A percentile compares a stretch with the other conserved stretches of the same genome.
phyloP scores from a whole-genome alignment of 202 grass and related monocot genomes.

The Musa balbisiana region DNA sequence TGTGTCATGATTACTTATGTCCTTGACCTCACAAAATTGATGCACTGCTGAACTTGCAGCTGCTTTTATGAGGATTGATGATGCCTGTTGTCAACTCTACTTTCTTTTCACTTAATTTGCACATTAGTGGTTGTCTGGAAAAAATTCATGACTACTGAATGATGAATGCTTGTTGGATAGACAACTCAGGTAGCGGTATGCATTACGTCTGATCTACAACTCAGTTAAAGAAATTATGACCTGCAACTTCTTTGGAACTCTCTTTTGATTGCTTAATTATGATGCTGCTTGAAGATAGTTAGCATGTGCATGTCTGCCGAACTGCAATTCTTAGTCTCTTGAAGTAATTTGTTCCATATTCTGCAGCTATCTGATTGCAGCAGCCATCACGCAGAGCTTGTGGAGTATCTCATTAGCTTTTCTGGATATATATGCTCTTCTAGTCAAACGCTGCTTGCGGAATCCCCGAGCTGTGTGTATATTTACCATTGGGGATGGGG shows the following conservation, averaged over 20 bases:
- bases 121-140: no score
- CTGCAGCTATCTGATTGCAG: constrained; percentile 79
- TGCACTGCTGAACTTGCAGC: no score
- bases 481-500: constrained; percentile 94
- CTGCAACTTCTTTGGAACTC: not conserved
- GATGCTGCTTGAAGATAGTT: not conserved
- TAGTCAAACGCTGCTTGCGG: constrained; percentile 72
- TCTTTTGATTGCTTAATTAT: not conserved
- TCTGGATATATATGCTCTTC: constrained; percentile 83
- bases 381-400: constrained; percentile 64
- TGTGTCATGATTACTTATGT: no score
- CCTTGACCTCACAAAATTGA: no score
- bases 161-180: no score
- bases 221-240: not conserved
- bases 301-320: not conserved
- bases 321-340: not conserved
- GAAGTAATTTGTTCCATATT: not conserved
- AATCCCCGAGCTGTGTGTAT: constrained; percentile 47
- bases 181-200: not conserved
- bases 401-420: constrained; percentile 84
- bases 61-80: no score
- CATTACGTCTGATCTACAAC: no score
- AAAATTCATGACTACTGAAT: no score
- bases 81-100: no score
- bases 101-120: no score